phyloP scores from a whole-genome alignment of 192 early-diverging fungal genomes.

The Phycomyces nitens region DNA sequence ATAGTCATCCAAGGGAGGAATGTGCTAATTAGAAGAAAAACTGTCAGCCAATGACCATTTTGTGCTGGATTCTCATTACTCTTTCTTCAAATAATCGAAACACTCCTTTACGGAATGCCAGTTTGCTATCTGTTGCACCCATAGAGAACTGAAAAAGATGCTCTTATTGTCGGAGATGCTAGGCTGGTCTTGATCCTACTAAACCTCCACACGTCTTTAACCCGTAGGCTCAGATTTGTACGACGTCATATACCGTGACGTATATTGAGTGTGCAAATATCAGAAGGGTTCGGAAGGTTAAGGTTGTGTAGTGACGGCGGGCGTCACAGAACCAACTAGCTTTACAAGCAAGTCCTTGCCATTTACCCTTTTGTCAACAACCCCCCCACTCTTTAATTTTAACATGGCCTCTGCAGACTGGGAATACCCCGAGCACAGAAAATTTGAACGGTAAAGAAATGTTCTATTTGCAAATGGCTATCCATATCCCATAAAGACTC shows the following conservation, averaged over 20 bases:
- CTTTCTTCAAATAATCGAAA: conserved; percentile 78
- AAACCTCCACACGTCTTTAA: no score
- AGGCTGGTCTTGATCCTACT: no score
- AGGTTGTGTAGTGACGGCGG: no score
- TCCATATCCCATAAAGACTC: background rate
- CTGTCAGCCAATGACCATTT: background rate
- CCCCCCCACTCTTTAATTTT: conserved; percentile 9
- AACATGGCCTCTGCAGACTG: conserved; percentile 28
- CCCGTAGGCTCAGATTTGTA: no score
- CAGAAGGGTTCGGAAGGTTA: no score
- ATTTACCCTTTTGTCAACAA: no score
- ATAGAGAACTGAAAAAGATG: conserved; percentile 38
- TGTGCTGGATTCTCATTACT: conserved; percentile 38
- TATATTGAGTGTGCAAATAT: no score
- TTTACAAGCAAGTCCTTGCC: no score
- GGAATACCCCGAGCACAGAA: conserved; percentile 41
- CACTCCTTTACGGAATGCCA: conserved; percentile 83
- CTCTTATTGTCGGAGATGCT: background rate
- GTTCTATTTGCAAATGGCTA: background rate
- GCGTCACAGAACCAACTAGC: no score
- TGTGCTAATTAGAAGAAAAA: conserved; percentile 28
- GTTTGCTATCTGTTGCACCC: conserved; percentile 85
- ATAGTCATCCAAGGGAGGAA: conserved; percentile 33
- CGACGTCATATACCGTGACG: no score
- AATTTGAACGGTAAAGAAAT: conserved; percentile 34